phyloP scores from a whole-genome alignment of 1,284 basidiomycete genomes.

The Lignosus rhinocerotis region DNA sequence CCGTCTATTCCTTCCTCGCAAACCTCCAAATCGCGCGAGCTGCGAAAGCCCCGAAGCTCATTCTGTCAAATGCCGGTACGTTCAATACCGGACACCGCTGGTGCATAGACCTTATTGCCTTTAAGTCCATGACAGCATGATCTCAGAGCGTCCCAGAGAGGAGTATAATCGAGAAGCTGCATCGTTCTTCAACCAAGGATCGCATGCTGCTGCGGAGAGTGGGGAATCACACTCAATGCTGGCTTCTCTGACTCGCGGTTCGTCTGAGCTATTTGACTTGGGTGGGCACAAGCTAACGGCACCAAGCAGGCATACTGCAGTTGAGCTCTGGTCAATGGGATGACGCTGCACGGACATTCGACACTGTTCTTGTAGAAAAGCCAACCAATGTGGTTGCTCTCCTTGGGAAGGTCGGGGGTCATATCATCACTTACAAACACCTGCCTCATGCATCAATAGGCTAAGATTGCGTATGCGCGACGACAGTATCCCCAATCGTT shows the following conservation, averaged over 20 bases:
- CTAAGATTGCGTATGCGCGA: slow-evolving; percentile 79
- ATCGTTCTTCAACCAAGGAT: slow-evolving; percentile 66
- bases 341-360: slow-evolving; percentile 78
- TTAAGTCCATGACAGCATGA: slow-evolving; percentile 61
- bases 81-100: neutral
- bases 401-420: slow-evolving; percentile 64
- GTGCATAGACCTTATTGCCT: neutral
- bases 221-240: slow-evolving; percentile 49
- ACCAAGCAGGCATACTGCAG: slow-evolving; percentile 68
- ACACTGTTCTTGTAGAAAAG: slow-evolving; percentile 75
- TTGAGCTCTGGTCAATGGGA: slow-evolving; percentile 80
- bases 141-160: slow-evolving; percentile 63
- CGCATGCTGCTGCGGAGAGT: slow-evolving; percentile 51
- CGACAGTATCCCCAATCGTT: slow-evolving; percentile 79
- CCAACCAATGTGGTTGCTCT: slow-evolving; percentile 84
- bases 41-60: slow-evolving; percentile 77
- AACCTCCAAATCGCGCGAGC: slow-evolving; percentile 82
- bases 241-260: slow-evolving; percentile 71
- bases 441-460: slow-evolving; percentile 44
- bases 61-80: slow-evolving; percentile 74
- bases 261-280: neutral
- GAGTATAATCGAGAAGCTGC: slow-evolving; percentile 72
- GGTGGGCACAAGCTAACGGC: neutral
- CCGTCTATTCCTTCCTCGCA: slow-evolving; percentile 78
- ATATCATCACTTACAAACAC: neutral